Evolutionary conservation across 1,284 basidiomycete species (phyloP), one percentile per base, ranked within the genome.

Genomic region (Chiua sp.): DNA sequence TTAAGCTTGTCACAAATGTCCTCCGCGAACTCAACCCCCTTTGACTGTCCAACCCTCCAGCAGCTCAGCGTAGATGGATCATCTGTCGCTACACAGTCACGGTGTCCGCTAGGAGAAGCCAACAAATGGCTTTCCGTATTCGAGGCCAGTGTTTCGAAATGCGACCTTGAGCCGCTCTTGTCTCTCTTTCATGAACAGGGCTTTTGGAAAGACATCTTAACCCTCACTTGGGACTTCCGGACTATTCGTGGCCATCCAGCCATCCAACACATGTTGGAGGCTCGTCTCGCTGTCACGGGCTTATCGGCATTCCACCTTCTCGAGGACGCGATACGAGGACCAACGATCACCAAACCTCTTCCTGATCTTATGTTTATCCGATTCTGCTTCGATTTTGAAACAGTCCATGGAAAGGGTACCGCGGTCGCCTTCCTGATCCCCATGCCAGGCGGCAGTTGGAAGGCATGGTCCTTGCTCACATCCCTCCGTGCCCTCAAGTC

Each of bases 401-500:
- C 74, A 1, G 55, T 32, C 7, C 56, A 63, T 23, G 72, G 69
- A 12, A 63, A 56, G 30, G 71, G 71, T 1, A 63, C 49, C 7
- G 63, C 67, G 6, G 32, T 72, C 35, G 61, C 49, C 20, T 62
- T 62, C 52, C 50, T 72, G 42, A 56, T 70, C 10, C 69, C 73
- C 7, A 55, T 55, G 0, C 23, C 59, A 13, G 30, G 57, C n/a
- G 56, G 46, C 33, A 23, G 28, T 22, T 75, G 69, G 71, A 74
- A 57, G 39, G 68, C 69, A 3, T 74, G 72, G 68, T 63, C 69
- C 11, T 16, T 75, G n/a, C 78, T 80, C 64, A 86, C 84, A 3
- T 75, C 77, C 44, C 75, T 87, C 13, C 79, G 81, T 57, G 76
- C 74, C 7, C 73, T 87, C 48, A 77, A 80, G 56, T 80, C 68